A percentile compares a stretch with the other conserved stretches of the same genome.
phyloP scores from a whole-genome alignment of 2,329 filamentous ascomycete species.

The Lecanicillium sp. region DNA sequence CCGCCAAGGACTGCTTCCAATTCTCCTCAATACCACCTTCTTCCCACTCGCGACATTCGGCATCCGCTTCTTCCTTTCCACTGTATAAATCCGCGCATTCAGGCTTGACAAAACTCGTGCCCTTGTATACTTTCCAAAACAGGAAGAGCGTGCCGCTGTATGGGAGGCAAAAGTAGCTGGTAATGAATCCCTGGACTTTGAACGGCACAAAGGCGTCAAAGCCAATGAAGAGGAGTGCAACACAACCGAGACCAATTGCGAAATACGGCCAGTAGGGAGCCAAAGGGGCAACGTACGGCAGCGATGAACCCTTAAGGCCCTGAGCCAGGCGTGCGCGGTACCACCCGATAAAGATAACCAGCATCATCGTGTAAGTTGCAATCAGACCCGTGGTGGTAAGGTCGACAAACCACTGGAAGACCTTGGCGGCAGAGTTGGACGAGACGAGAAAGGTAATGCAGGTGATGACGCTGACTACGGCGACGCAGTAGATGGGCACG shows the following conservation, averaged over 20 bases:
- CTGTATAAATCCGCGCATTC: constrained; percentile 53
- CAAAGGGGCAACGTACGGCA: constrained; percentile 41
- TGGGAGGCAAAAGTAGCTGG: constrained; percentile 44
- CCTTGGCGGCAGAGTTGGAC: constrained; percentile 34
- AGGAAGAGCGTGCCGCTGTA: constrained; percentile 50
- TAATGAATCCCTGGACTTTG: constrained; percentile 38
- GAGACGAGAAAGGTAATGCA: constrained; percentile 42
- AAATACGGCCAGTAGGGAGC: constrained; percentile 45
- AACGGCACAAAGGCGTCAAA: constrained; percentile 47
- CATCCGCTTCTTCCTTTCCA: constrained; percentile 58
- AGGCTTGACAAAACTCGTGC: constrained; percentile 46
- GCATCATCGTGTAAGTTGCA: constrained; percentile 44
- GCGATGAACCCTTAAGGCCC: constrained; percentile 31
- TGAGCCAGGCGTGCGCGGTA: constrained; percentile 42
- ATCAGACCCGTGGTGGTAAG: constrained; percentile 46
- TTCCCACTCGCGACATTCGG: constrained; percentile 36
- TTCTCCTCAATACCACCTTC: constrained; percentile 38
- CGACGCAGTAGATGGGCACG: constrained; percentile 48
- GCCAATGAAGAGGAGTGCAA: constrained; percentile 47
- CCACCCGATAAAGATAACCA: constrained; percentile 33
- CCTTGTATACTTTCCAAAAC: constrained; percentile 58
- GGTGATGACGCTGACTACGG: constrained; percentile 36
- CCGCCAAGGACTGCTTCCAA: constrained; percentile 24
- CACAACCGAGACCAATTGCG: constrained; percentile 34
- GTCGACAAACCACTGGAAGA: constrained; percentile 45